A percentile compares a stretch with the other conserved stretches of the same genome.
Conservation (phyloP, 2,329 filamentous ascomycete species). For the Fusarium begoniae region DNA sequence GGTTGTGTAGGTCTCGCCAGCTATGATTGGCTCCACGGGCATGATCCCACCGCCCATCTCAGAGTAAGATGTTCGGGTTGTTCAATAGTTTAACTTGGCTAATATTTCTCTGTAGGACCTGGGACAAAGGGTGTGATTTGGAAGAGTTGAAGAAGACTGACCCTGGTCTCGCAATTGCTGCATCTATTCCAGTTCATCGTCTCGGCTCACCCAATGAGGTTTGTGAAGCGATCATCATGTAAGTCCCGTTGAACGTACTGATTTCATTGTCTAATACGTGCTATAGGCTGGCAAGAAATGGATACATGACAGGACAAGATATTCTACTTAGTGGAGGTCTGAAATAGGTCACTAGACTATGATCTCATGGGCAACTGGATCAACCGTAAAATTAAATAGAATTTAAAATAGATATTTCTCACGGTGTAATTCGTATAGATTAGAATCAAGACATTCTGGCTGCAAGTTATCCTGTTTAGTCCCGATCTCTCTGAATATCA, state of each 20-base stretch:
- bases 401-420: background rate
- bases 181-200: conserved; percentile 47
- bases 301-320: conserved; percentile 23
- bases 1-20: conserved; percentile 43
- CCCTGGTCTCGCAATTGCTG: conserved; percentile 48
- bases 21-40: conserved; percentile 50
- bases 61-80: conserved; percentile 22
- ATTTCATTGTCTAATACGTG: background rate
- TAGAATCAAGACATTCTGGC: background rate
- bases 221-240: conserved; percentile 47
- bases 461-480: background rate
- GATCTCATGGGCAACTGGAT: no score
- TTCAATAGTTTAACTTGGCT: background rate
- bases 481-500: background rate
- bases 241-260: background rate
- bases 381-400: background rate
- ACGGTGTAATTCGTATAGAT: rapidly evolving
- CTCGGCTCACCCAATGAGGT: conserved; percentile 49
- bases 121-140: conserved; percentile 44
- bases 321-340: conserved; percentile 11
- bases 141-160: conserved; percentile 44
- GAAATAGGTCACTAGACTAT: background rate
- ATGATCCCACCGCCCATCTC: conserved; percentile 48
- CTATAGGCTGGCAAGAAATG: conserved; percentile 10
- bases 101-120: conserved; percentile 36